These are phyloP conservation scores for Collybia sp. DNA, from an alignment of 768 basidiomycete species.

Conservation along the genomic window DNA sequence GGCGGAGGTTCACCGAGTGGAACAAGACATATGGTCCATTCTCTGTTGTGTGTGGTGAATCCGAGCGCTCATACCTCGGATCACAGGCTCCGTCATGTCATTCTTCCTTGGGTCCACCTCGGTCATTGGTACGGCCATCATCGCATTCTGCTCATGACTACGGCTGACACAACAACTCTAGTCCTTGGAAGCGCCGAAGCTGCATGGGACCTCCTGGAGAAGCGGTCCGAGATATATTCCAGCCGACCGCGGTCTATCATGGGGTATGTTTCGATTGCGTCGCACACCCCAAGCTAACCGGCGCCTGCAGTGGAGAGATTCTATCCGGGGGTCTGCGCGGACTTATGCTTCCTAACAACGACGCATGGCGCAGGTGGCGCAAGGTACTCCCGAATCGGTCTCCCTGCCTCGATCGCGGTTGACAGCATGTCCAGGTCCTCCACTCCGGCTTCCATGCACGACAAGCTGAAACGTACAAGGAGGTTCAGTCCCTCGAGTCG, in stretches of 20 bases:
- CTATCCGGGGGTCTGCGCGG: conserved; percentile 41
- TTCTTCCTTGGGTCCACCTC: conserved; percentile 37
- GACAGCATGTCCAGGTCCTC: conserved; percentile 26
- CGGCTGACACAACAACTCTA: conserved; percentile 4
- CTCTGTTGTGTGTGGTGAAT: background rate
- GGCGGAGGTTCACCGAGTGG: conserved; percentile 45
- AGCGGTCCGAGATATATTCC: conserved; percentile 41
- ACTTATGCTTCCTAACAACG: conserved; percentile 37
- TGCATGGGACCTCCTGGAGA: conserved; percentile 44
- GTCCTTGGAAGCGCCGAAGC: conserved; percentile 41
- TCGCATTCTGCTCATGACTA: no score
- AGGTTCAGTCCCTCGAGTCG: conserved; percentile 44
- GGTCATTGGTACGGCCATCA: conserved; percentile 27
- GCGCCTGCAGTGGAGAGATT: conserved; percentile 32
- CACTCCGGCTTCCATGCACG: conserved; percentile 38
- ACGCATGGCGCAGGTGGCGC: conserved; percentile 42
- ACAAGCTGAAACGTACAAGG: conserved; percentile 36
- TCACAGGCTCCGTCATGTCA: conserved; percentile 34
- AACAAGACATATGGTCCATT: conserved; percentile 36
- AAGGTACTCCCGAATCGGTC: conserved; percentile 21
- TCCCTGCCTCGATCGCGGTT: background rate
- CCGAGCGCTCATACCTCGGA: background rate
- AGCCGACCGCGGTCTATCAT: conserved; percentile 43
- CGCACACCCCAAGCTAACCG: background rate
- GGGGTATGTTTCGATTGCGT: conserved; percentile 18